A percentile compares a stretch with the other conserved stretches of the same genome.
phyloP scores from a whole-genome alignment of 2,329 filamentous ascomycete genomes.

The Orbilia ellipsospora region DNA sequence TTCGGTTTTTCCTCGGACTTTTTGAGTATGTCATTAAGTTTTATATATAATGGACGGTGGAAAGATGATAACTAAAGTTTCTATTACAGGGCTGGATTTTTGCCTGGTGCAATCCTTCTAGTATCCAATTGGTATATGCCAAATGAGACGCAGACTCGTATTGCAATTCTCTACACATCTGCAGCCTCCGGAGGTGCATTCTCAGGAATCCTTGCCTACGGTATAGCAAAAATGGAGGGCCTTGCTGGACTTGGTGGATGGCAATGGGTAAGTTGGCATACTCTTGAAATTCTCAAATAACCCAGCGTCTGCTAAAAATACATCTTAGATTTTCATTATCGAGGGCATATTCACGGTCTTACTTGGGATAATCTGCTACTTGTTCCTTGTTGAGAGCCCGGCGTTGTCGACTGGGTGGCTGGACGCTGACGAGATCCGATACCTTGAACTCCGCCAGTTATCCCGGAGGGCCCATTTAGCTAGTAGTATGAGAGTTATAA shows the following conservation, averaged over 20 bases:
- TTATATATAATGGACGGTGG: neutral
- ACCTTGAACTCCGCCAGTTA: constrained; percentile 63
- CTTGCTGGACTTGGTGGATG: constrained; percentile 69
- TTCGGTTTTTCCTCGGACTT: constrained; percentile 59
- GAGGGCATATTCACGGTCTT: constrained; percentile 62
- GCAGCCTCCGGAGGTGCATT: constrained; percentile 72
- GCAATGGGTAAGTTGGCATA: constrained; percentile 67
- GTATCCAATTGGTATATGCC: constrained; percentile 76
- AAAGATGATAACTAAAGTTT: neutral
- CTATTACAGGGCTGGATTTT: constrained; percentile 64
- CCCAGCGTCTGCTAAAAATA: neutral
- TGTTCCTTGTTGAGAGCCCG: constrained; percentile 62
- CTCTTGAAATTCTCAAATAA: neutral
- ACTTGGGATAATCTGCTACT: constrained; percentile 56
- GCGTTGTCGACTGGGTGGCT: constrained; percentile 62
- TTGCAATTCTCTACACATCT: constrained; percentile 71
- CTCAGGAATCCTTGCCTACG: constrained; percentile 70
- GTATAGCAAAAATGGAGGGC: constrained; percentile 71
- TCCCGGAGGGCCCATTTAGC: constrained; percentile 59
- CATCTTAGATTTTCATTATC: constrained; percentile 71
- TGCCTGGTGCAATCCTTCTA: constrained; percentile 73
- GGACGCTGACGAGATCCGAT: constrained; percentile 63
- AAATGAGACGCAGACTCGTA: constrained; percentile 68
- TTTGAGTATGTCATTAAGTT: constrained; percentile 49
- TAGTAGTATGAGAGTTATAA: constrained; percentile 56